Evolutionary conservation across 345 rosid species (phyloP).

Genomic region (Arabidopsis arenosa): DNA sequence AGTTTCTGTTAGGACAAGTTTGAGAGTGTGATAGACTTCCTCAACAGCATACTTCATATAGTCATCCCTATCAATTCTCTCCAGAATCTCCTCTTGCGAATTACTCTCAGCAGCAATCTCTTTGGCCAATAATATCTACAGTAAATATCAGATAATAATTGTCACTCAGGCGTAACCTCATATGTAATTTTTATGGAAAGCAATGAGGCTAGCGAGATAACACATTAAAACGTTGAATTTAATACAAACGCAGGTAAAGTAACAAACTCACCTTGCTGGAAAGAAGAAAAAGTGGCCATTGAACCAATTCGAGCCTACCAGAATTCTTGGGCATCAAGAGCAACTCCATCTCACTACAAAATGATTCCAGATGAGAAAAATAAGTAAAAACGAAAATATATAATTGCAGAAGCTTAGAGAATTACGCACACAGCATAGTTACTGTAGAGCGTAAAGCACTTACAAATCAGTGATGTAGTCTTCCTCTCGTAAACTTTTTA

Average conservation of each 20-base stretch:
- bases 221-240: conserved; percentile 2
- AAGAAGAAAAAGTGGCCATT: conserved; percentile 99
- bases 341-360: conserved; percentile 84
- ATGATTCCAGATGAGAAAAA: conserved; percentile 20
- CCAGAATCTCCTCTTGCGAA: conserved; percentile 87
- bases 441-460: conserved; percentile 47
- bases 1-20: conserved; percentile 67
- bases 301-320: conserved; percentile 76
- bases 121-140: conserved; percentile 86
- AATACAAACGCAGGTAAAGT: conserved; percentile 17
- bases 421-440: conserved; percentile 27
- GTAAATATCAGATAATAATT: neutral
- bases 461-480: conserved; percentile 84
- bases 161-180: conserved; percentile 7
- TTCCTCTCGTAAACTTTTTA: conserved; percentile 87
- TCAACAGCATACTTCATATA: conserved; percentile 96
- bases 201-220: conserved; percentile 10
- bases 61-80: conserved; percentile 82
- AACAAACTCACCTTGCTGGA: conserved; percentile 81
- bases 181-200: conserved; percentile 20
- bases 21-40: conserved; percentile 75
- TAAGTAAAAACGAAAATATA: neutral
- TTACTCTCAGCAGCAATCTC: conserved; percentile 80
- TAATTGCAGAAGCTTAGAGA: conserved; percentile 18
- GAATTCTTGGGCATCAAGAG: conserved; percentile 96